Conservation (phyloP, 2,329 filamentous ascomycete genomes). For the Elsinoe perseae region DNA sequence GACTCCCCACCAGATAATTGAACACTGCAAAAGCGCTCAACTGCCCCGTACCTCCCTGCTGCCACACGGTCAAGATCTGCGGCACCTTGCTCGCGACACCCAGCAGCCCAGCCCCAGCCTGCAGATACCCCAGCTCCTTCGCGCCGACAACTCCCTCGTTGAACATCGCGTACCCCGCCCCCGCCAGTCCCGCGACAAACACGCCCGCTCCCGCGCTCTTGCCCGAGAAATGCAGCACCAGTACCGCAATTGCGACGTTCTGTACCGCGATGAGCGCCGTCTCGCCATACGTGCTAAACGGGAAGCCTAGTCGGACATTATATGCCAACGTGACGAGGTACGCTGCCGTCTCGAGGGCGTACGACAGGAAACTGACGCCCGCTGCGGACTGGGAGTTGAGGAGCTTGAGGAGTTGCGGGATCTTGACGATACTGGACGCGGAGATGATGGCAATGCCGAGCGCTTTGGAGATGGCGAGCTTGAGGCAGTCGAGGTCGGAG, state of each 20-base stretch:
- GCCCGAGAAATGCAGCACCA: constrained; percentile 79
- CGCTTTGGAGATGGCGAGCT: constrained; percentile 83
- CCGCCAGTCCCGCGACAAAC: constrained; percentile 70
- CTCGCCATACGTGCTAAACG: constrained; percentile 96
- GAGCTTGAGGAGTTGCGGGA: constrained; percentile 94
- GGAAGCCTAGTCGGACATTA: constrained; percentile 82
- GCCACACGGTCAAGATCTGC: constrained; percentile 81
- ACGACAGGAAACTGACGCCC: constrained; percentile 82
- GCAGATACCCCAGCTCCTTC: constrained; percentile 62
- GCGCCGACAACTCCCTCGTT: constrained; percentile 56
- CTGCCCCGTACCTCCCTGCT: constrained; percentile 83
- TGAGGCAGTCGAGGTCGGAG: constrained; percentile 69
- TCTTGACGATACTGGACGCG: constrained; percentile 85
- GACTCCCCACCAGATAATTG: constrained; percentile 89
- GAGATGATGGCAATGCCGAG: constrained; percentile 90
- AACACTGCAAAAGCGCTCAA: constrained; percentile 96
- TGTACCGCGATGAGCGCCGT: constrained; percentile 85
- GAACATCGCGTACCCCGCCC: constrained; percentile 62
- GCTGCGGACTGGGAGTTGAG: constrained; percentile 69
- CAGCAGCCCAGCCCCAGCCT: constrained; percentile 75
- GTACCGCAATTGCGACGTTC: constrained; percentile 78
- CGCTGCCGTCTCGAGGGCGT: constrained; percentile 80
- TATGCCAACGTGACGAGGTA: constrained; percentile 89
- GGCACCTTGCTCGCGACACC: constrained; percentile 87
- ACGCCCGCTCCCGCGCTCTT: constrained; percentile 60